Evolutionary conservation across 768 basidiomycete genomes (phyloP).

Genomic region (Strobilomyces echinocephalus): DNA sequence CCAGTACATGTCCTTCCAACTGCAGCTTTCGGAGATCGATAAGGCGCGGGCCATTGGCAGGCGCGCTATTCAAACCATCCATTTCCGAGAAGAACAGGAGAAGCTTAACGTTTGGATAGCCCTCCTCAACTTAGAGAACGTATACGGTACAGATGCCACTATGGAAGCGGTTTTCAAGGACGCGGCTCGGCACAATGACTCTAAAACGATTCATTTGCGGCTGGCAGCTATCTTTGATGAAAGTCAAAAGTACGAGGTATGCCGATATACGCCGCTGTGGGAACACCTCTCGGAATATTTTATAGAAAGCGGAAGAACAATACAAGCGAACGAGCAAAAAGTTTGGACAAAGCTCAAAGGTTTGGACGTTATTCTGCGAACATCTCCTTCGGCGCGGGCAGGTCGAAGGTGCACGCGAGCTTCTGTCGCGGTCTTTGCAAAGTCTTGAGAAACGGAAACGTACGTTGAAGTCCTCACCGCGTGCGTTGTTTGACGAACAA

Average conservation of each 20-base stretch:
- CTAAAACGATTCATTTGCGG: slow-evolving; percentile 83
- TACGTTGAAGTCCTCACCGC: slow-evolving; percentile 37
- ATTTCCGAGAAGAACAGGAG: slow-evolving; percentile 94
- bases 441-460: slow-evolving; percentile 92
- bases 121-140: slow-evolving; percentile 88
- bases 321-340: slow-evolving; percentile 88
- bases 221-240: slow-evolving; percentile 82
- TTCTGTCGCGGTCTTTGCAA: slow-evolving; percentile 84
- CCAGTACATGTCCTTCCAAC: slow-evolving; percentile 98
- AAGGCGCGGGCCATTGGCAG: slow-evolving; percentile 87
- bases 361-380: slow-evolving; percentile 87
- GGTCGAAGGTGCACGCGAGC: slow-evolving; percentile 74
- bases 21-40: slow-evolving; percentile 94
- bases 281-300: background rate
- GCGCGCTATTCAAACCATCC: slow-evolving; percentile 82
- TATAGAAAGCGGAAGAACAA: slow-evolving; percentile 89
- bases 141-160: slow-evolving; percentile 81
- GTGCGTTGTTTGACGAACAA: background rate
- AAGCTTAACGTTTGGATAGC: slow-evolving; percentile 98
- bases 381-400: slow-evolving; percentile 71
- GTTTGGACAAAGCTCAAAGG: slow-evolving; percentile 89
- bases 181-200: slow-evolving; percentile 85
- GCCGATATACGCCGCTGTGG: slow-evolving; percentile 9
- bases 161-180: slow-evolving; percentile 84
- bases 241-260: slow-evolving; percentile 75